These are phyloP conservation scores for Geoglossum glabrum DNA, from an alignment of 495 filamentous ascomycete genomes.

Conservation along the genomic window DNA sequence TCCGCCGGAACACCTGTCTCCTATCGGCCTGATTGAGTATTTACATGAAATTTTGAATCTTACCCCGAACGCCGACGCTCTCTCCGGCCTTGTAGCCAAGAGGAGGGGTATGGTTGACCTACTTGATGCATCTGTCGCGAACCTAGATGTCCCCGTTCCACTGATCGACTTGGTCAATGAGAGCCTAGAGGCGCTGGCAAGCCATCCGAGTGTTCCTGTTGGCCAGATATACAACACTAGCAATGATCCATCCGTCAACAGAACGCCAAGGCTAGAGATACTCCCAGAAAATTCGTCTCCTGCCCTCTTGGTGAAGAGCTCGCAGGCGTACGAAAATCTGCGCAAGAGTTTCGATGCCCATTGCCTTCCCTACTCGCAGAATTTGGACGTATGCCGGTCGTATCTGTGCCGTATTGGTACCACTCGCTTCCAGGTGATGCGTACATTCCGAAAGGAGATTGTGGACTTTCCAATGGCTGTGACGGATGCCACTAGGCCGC, in stretches of 20 bases:
- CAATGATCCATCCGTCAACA: background rate
- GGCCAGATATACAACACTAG: background rate
- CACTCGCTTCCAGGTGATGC: background rate
- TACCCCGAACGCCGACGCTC: background rate
- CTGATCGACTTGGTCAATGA: background rate
- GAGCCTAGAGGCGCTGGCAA: background rate
- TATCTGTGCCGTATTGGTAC: background rate
- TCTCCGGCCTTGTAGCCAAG: background rate
- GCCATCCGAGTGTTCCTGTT: background rate
- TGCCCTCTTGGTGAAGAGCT: background rate
- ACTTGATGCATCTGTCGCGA: background rate
- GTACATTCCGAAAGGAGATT: background rate
- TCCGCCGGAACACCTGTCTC: background rate
- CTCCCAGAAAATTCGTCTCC: background rate
- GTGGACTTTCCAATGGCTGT: background rate
- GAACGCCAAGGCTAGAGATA: background rate
- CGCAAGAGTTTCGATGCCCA: background rate
- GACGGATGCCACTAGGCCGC: background rate
- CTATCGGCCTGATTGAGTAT: background rate
- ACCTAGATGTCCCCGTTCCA: background rate
- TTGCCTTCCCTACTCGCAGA: background rate
- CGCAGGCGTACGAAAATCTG: background rate
- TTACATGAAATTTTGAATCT: background rate
- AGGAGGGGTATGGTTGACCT: background rate
- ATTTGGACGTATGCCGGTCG: background rate